phyloP scores from a whole-genome alignment of 257 asterid species.

The Catharanthus roseus region DNA sequence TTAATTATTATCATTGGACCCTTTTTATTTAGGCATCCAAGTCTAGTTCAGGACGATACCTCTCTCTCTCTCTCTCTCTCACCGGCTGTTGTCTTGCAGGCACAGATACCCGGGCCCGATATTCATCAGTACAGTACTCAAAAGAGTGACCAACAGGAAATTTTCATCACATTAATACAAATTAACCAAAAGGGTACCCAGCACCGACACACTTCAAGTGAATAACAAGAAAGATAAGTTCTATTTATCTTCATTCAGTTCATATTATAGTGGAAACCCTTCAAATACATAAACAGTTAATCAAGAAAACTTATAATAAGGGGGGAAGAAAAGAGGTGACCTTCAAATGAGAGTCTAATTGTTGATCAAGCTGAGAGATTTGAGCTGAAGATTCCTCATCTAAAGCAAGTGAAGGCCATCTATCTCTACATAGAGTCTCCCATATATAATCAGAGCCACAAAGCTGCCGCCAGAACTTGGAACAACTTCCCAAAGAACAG shows the following conservation, averaged over 20 bases:
- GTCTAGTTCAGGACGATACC: too few relatives aligned
- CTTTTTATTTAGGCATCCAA: too few relatives aligned
- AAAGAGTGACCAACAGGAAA: neutral
- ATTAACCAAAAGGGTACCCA: neutral
- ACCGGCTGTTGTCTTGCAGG: too few relatives aligned
- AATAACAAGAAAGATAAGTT: neutral
- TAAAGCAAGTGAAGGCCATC: constrained; percentile 54
- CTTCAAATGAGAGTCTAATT: constrained; percentile 9
- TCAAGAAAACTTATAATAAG: too few relatives aligned
- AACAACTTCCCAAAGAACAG: constrained; percentile 83
- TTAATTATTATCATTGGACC: too few relatives aligned
- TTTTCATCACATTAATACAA: neutral
- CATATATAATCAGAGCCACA: constrained; percentile 79
- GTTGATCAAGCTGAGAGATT: constrained; percentile 22
- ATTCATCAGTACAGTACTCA: too few relatives aligned
- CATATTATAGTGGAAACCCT: too few relatives aligned
- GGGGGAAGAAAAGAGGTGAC: neutral
- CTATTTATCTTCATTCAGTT: neutral
- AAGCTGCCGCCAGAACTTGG: constrained; percentile 73
- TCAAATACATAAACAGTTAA: too few relatives aligned
- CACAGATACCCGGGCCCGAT: too few relatives aligned
- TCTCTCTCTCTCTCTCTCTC: too few relatives aligned
- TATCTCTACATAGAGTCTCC: constrained; percentile 52
- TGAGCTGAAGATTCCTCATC: constrained; percentile 24
- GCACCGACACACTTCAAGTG: neutral